Evolutionary conservation across 306 rosid genomes (phyloP), one percentile per base, ranked within the genome.

Genomic region (Ziziphus jujuba): DNA sequence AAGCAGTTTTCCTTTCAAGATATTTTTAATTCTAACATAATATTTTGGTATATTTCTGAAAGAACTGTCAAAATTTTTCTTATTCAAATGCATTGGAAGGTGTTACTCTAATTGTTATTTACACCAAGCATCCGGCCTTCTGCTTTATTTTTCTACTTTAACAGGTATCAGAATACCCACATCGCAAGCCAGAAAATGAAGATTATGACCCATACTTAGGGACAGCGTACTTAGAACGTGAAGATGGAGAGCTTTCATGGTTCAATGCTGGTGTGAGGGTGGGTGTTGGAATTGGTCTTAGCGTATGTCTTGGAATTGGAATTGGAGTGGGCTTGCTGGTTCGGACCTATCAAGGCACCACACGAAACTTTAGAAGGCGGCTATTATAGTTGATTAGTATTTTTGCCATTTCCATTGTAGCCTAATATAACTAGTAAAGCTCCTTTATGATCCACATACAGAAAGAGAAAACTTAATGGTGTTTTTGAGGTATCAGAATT

Each of bases 211-310:
- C 62, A 17, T 85, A 85, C 77, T 2, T 72, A 0, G 71, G 87
- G 71, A 72, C 85, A 59, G 75, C 70, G 20, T 87, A 83, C n/a
- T 63, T 67, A 5, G 93, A 85, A 6, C 85, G 83, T 0, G 97
- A 91, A 75, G 96, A 86, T 52, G 95, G 88, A 73, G 92, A 91
- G 60, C 92, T 88, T 61, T 84, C 96, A 51, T 91, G 91, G 92
- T 91, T 91, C 65, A 88, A 86, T 57, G 89, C 97, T 5, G 91
- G 97, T 33, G 91, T 87, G 35, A 82, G 95, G 71, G 90, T 85
- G 0, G 91, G 90, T 17, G 91, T 91, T 24, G 96, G 96, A 21
- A 88, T 91, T 59, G 92, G 97, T 72, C 85, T 88, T 25, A 84
- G 97, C 73, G 72, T 91, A n/a, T 91, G 97, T 59, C 79, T 91